These are phyloP conservation scores for Dunaliella sp. DNA, from an alignment of 139 green algal genomes.

Conservation along the genomic window DNA sequence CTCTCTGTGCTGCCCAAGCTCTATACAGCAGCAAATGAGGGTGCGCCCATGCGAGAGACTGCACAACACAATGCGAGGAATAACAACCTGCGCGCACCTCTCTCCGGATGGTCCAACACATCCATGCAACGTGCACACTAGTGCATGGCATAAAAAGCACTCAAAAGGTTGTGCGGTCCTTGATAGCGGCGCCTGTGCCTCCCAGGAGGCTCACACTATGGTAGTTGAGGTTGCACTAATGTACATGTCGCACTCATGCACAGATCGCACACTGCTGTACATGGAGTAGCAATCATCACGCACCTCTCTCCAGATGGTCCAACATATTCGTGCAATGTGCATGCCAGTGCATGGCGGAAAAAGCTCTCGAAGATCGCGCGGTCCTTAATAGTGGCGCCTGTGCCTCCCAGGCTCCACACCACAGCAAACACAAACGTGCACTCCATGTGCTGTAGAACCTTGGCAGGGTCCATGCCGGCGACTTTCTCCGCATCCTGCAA, in stretches of 20 bases:
- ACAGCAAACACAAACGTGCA: conserved; percentile 62
- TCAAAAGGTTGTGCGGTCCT: conserved; percentile 55
- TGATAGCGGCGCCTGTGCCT: conserved; percentile 46
- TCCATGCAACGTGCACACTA: conserved; percentile 22
- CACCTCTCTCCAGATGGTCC: conserved; percentile 48
- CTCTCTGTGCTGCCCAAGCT: no score
- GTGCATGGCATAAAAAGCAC: conserved; percentile 55
- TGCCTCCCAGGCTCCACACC: conserved; percentile 64
- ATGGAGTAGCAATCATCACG: no score
- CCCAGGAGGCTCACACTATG: no score
- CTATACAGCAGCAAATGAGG: no score
- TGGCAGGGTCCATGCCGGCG: conserved; percentile 29
- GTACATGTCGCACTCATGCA: no score
- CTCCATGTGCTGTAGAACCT: conserved; percentile 52
- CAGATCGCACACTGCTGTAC: no score
- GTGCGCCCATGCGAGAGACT: neutral
- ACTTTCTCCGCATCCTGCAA: conserved; percentile 40
- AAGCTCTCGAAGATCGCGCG: conserved; percentile 63
- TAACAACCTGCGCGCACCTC: conserved; percentile 20
- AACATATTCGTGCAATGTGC: conserved; percentile 36
- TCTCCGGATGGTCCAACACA: conserved; percentile 50
- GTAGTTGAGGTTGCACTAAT: no score
- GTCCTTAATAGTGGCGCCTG: conserved; percentile 39
- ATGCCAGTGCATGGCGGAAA: conserved; percentile 40
- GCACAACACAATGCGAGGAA: no score